These are phyloP conservation scores for Pholiota adiposa DNA, from an alignment of 1,284 basidiomycete species.

Conservation along the genomic window DNA sequence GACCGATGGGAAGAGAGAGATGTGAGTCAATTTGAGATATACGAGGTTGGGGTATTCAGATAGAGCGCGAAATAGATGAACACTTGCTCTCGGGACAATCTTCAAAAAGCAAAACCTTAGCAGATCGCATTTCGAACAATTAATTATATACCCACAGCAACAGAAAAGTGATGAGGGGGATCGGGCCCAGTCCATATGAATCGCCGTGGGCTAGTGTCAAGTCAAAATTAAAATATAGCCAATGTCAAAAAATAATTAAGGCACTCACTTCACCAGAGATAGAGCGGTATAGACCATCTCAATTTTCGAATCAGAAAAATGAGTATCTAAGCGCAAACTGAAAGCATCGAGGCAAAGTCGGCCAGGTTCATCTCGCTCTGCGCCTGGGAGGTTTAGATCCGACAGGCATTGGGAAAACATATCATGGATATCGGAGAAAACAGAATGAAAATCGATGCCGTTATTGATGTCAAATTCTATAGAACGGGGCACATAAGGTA, in stretches of 20 bases:
- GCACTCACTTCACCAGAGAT: constrained; percentile 45
- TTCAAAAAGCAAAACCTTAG: constrained; percentile 23
- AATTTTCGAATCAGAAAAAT: constrained; percentile 39
- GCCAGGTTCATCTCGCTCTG: constrained; percentile 25
- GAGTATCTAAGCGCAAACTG: constrained; percentile 47
- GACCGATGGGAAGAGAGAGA: constrained; percentile 25
- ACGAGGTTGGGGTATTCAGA: constrained; percentile 47
- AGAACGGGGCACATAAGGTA: constrained; percentile 18
- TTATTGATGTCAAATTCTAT: constrained; percentile 20
- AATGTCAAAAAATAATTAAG: too few relatives aligned
- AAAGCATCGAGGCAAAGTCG: constrained; percentile 37
- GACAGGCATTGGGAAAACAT: constrained; percentile 24
- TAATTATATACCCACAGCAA: constrained; percentile 44
- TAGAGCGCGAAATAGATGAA: constrained; percentile 48
- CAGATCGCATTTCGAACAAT: not conserved
- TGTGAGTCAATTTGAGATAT: constrained; percentile 51
- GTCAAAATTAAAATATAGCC: too few relatives aligned
- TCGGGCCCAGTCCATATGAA: constrained; percentile 64
- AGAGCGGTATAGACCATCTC: constrained; percentile 45
- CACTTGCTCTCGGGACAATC: constrained; percentile 51
- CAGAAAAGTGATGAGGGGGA: constrained; percentile 63
- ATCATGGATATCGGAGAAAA: constrained; percentile 21
- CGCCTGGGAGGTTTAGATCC: constrained; percentile 3
- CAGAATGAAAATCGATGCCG: constrained; percentile 4
- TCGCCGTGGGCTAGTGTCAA: constrained; percentile 46